Conservation (phyloP, 2,329 filamentous ascomycete species). For the Aspergillus carbonarius region DNA sequence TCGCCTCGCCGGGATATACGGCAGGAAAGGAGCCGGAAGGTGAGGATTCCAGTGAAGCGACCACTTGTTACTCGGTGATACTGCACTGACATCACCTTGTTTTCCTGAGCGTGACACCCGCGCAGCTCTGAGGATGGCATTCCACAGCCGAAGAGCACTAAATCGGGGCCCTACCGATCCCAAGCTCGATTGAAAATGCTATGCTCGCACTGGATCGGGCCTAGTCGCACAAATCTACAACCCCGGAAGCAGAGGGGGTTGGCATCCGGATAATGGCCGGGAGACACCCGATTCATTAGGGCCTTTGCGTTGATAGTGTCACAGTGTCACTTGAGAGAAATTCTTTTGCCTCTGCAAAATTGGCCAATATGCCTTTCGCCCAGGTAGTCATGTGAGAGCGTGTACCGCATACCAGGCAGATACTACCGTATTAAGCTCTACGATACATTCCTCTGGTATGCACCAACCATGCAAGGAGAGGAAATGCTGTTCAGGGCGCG, state of each 20-base stretch:
- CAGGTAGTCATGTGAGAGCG: slow-evolving; percentile 1
- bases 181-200: background rate
- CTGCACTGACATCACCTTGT: slow-evolving; percentile 19
- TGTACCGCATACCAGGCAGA: slow-evolving; percentile 16
- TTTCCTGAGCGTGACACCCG: slow-evolving; percentile 15
- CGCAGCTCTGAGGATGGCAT: slow-evolving; percentile 16
- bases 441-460: slow-evolving; percentile 15
- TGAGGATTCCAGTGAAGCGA: slow-evolving; percentile 8
- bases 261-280: background rate
- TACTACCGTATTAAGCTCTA: slow-evolving; percentile 17
- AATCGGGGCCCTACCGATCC: slow-evolving; percentile 1
- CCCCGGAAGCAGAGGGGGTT: background rate
- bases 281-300: background rate
- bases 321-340: background rate
- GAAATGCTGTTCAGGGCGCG: background rate
- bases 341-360: background rate
- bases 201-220: background rate
- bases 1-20: slow-evolving; percentile 14
- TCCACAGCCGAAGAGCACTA: slow-evolving; percentile 14
- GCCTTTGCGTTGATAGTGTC: background rate
- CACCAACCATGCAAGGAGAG: slow-evolving; percentile 17
- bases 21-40: slow-evolving; percentile 2
- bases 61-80: slow-evolving; percentile 5
- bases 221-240: background rate
- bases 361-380: background rate